Evolutionary conservation across 257 asterid species (phyloP).

Genomic region (Rubia yunnanensis): DNA sequence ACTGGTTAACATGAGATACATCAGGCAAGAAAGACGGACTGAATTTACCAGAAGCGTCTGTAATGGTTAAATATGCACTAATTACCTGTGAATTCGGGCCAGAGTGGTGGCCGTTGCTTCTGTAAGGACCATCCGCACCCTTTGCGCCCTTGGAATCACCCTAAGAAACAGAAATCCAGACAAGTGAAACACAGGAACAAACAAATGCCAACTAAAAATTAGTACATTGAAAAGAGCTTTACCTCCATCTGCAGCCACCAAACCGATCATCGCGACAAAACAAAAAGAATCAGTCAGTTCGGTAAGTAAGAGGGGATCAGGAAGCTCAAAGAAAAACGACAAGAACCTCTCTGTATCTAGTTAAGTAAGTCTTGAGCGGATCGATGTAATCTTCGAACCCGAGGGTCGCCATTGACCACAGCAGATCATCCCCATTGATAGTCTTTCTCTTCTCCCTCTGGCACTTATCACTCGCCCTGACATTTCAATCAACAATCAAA

Average conservation of each 20-base stretch:
- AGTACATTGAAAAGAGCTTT: constrained; percentile 14
- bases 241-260: constrained; percentile 76
- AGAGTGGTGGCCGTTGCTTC: constrained; percentile 55
- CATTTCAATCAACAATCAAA: constrained; percentile 9
- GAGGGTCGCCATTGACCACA: constrained; percentile 88
- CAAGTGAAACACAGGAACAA: not conserved
- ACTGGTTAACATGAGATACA: constrained; percentile 25
- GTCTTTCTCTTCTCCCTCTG: constrained; percentile 91
- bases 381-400: constrained; percentile 92
- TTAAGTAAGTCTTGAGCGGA: constrained; percentile 75
- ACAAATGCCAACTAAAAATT: not conserved
- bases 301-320: not conserved
- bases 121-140: constrained; percentile 61
- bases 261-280: constrained; percentile 15
- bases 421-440: constrained; percentile 78
- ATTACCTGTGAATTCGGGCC: constrained; percentile 43
- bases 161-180: constrained; percentile 26
- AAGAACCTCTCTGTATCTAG: constrained; percentile 75
- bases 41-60: not conserved
- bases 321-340: not conserved
- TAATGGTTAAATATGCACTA: not conserved
- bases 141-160: constrained; percentile 81
- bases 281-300: constrained; percentile 21
- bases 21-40: constrained; percentile 2
- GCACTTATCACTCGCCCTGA: constrained; percentile 90